These are phyloP conservation scores for Teratosphaeria zuluensis DNA, from an alignment of 2,329 filamentous ascomycete genomes.

Conservation along the genomic window DNA sequence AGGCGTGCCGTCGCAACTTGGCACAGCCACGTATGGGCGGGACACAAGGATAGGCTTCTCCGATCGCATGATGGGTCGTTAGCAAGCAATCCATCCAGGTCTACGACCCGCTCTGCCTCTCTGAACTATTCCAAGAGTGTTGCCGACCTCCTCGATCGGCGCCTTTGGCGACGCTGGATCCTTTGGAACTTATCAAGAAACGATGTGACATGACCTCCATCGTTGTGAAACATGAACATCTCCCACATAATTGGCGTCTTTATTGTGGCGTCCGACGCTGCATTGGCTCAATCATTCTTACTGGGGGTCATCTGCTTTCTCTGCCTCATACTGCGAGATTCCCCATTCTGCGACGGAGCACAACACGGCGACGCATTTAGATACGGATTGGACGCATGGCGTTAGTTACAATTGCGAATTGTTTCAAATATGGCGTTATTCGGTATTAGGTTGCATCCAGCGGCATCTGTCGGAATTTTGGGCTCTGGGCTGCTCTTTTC, in stretches of 20 bases:
- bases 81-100: not conserved
- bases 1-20: slow-evolving; percentile 20
- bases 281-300: not conserved
- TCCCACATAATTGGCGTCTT: not conserved
- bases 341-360: not conserved
- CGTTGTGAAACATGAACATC: not conserved
- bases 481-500: not conserved
- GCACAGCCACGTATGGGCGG: slow-evolving; percentile 15
- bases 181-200: not conserved
- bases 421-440: not conserved
- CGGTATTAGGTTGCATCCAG: not conserved
- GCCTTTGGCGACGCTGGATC: not conserved
- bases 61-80: slow-evolving; percentile 8
- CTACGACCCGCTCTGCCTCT: not conserved
- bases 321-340: not conserved
- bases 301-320: not conserved
- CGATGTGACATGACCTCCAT: not conserved
- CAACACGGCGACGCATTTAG: not conserved
- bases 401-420: not conserved
- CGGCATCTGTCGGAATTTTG: not conserved
- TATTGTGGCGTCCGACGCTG: not conserved
- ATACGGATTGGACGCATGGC: not conserved
- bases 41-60: slow-evolving; percentile 10
- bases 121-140: no score
- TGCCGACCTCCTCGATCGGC: not conserved